Base-by-base conservation (phyloP, 345 rosid species). In the Salix suchowensis region DNA sequence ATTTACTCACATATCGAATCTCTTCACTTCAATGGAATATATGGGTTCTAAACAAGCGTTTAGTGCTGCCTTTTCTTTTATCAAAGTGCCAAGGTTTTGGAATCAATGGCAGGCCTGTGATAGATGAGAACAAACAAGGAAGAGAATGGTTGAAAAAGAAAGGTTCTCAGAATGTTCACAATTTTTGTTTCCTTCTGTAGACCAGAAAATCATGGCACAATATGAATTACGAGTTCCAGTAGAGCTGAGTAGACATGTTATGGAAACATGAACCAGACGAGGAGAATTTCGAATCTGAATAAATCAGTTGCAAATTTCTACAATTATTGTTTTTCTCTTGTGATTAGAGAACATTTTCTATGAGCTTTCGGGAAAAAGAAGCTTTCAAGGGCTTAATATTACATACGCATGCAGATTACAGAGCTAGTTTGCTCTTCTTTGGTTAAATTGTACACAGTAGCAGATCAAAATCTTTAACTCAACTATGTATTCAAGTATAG, bases 401-500 rank as follows among this genome's bases (percentile, higher is more conserved):
- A 74, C 34, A 36, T 24, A 50, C 32, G 67, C 21, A 23, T 12
- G 14, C 21, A 1, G 69, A 64, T 68, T 26, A 19, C 28, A 24
- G 40, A 55, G 48, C n/a, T 39, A 42, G 68, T 40, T 74, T 21
- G 19, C 64, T 68, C 28, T 36, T 68, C 28, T 36, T 52, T 10
- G 37, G 74, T 68, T 77, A 77, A 19, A 77, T 62, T 32, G 72
- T 70, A 46, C 70, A 77, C 18, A 40, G 44, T n/a, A 30, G 62
- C 70, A 42, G 61, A 42, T 74, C 70, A 68, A 70, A 77, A 32
- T 70, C 79, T 44, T 30, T 19, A 58, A 19, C 75, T 48, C 34
- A 8, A 18, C 55, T 39, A 64, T 14, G 10, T 58, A 36, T 8
- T 26, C 64, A 26, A 14, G 24, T 8, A 7, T 8, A 7, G 4